Evolutionary conservation across 2,329 filamentous ascomycete genomes (phyloP).

Genomic region (Diaporthe vaccinii): DNA sequence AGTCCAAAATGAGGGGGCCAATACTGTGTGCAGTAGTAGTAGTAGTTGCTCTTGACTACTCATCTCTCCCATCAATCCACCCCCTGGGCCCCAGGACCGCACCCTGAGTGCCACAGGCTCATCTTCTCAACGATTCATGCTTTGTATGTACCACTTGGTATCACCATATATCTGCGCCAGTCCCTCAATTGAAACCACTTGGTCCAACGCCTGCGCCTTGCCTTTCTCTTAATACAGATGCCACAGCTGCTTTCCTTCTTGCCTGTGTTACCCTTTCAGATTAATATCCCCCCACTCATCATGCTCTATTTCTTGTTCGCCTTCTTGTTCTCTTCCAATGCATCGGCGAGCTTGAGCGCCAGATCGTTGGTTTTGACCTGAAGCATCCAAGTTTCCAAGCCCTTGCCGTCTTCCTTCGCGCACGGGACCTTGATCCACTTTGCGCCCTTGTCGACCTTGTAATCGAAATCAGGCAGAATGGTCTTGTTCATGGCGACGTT

Average conservation of each 20-base stretch:
- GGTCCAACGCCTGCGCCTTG: constrained; percentile 33
- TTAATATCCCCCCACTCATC: background rate
- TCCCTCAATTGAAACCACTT: constrained; percentile 39
- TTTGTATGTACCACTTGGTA: constrained; percentile 39
- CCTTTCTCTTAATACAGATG: constrained; percentile 22
- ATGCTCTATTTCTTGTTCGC: constrained; percentile 64
- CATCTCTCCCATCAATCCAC: background rate
- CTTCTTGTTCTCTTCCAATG: constrained; percentile 67
- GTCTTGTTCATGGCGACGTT: constrained; percentile 80
- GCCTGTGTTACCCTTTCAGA: background rate
- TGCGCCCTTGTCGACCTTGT: constrained; percentile 66
- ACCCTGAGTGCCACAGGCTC: constrained; percentile 14
- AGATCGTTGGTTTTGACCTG: constrained; percentile 76
- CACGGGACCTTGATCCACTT: constrained; percentile 73
- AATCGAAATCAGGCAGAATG: constrained; percentile 72
- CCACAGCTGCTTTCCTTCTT: constrained; percentile 7
- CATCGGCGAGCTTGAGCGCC: constrained; percentile 65
- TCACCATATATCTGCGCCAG: constrained; percentile 25
- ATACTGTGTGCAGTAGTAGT: background rate
- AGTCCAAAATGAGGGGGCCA: background rate
- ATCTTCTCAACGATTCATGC: constrained; percentile 23
- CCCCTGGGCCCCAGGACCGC: background rate
- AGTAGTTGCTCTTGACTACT: constrained; percentile 10
- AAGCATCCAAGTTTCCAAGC: constrained; percentile 78
- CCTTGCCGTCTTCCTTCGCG: constrained; percentile 69